A percentile compares a stretch with the other conserved stretches of the same genome.
These are phyloP conservation scores for Colletotrichum costaricense DNA, from an alignment of 2,329 filamentous ascomycete genomes.

Conservation along the genomic window DNA sequence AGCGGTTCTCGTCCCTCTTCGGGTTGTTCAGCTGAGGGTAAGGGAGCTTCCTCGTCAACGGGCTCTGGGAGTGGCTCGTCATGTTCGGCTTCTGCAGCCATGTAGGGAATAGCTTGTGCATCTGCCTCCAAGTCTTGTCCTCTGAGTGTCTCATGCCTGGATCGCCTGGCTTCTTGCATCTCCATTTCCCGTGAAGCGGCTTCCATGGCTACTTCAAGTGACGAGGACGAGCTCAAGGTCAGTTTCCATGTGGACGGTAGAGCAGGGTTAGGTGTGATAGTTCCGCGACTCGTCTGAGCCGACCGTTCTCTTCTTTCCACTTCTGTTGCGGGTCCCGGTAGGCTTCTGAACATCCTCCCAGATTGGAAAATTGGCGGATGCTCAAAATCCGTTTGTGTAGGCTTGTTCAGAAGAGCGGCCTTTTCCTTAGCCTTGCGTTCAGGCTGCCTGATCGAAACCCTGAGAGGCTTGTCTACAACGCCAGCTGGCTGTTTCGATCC, in stretches of 20 bases:
- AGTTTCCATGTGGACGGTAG: constrained; percentile 45
- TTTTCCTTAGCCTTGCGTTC: constrained; percentile 39
- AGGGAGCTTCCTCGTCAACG: background rate
- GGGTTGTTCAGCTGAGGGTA: background rate
- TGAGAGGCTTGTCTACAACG: background rate
- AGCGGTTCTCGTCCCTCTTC: constrained; percentile 3
- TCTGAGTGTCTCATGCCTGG: background rate
- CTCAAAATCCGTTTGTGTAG: background rate
- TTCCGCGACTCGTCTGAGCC: background rate
- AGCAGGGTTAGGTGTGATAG: constrained; percentile 33
- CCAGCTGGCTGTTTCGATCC: background rate
- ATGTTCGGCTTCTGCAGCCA: background rate
- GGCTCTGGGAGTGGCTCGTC: background rate
- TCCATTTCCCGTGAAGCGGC: constrained; percentile 42
- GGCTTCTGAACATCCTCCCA: background rate
- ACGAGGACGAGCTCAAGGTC: constrained; percentile 43
- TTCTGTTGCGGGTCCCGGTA: constrained; percentile 1
- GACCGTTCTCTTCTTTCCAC: background rate
- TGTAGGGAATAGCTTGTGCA: background rate
- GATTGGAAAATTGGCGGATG: constrained; percentile 11
- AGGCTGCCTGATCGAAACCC: constrained; percentile 26
- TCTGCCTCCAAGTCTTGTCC: background rate
- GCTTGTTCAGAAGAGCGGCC: background rate
- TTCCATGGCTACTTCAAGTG: constrained; percentile 46
- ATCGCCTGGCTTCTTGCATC: constrained; percentile 35